Base-by-base conservation (phyloP, 179 eudicot species). In the Beta lomatogona region DNA sequence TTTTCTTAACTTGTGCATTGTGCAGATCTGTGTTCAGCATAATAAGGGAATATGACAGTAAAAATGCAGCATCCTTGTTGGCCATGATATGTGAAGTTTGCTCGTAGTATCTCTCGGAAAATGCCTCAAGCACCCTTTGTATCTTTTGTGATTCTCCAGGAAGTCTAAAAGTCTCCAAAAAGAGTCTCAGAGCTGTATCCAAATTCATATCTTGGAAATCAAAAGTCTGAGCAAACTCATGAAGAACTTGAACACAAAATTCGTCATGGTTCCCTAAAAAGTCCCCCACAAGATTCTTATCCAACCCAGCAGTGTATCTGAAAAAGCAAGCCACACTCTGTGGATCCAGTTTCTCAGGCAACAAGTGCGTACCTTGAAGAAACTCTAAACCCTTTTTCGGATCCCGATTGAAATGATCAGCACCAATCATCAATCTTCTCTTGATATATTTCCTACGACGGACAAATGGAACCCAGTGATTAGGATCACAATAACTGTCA, bases 21-120 rank as follows among this genome's bases (percentile, higher is more conserved):
- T 93, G 97, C 48, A 90, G 94, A 82, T 93, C 97, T 4, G 97
- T 93, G 81, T 93, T 93, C 18, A 93, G 92, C 91, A 93, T 74
- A 82, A 93, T 93, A 50, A 93, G 58, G 31, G 97, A 91, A 89
- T 93, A 93, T 61, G 94, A 86, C 10, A 93, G 78, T 82, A 93
- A 72, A 67, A 93, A 90, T 57, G 97, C 91, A 79, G 97, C 94
- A 87, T 93, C 94, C 84, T 90, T 90, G 83, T 93, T 84, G 46
- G 83, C 93, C 85, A 93, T 80, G 77, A 91, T 86, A 72, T 86
- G 84, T 13, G 92, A 89, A 65, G 94, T 87, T 84, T 93, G 94
- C 86, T 92, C 93, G 80, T 92, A 89, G 78, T 89, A 90, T 85
- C 93, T 87, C 83, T 89, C 93, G 36, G 94, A 86, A 80, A 91